Conservation (phyloP, 768 basidiomycete species). For the Auricularia sp. region DNA sequence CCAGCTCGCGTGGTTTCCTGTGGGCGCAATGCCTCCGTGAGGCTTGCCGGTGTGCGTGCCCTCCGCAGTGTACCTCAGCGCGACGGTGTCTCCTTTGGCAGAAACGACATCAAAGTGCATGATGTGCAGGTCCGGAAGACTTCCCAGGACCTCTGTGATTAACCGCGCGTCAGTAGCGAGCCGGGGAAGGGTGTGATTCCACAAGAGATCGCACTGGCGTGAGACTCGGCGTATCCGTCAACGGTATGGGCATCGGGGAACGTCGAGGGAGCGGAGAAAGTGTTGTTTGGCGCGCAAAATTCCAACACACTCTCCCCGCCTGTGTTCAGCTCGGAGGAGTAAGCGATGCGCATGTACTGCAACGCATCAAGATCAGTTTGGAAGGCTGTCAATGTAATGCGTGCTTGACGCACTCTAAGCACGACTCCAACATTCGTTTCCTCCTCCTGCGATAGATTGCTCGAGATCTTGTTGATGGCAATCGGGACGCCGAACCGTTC, state of each 20-base stretch:
- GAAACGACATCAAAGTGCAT: slow-evolving; percentile 1
- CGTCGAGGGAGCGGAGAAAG: not conserved
- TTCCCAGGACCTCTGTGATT: not conserved
- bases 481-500: not conserved
- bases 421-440: not conserved
- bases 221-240: not conserved
- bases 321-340: not conserved
- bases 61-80: not conserved
- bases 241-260: slow-evolving; percentile 1
- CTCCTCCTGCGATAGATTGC: not conserved
- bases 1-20: slow-evolving; percentile 1
- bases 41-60: slow-evolving; percentile 1
- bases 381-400: not conserved
- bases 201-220: not conserved
- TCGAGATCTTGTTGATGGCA: not conserved
- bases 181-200: too few species aligned
- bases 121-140: slow-evolving; percentile 2
- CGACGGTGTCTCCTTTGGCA: slow-evolving; percentile 1
- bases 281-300: slow-evolving; percentile 1
- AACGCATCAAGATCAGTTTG: not conserved
- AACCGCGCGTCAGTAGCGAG: too few species aligned
- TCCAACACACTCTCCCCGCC: not conserved
- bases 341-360: not conserved
- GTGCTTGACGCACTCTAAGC: not conserved
- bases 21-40: not conserved